Base-by-base conservation (phyloP, 176 grass and related monocot genomes). In the Olyra latifolia region DNA sequence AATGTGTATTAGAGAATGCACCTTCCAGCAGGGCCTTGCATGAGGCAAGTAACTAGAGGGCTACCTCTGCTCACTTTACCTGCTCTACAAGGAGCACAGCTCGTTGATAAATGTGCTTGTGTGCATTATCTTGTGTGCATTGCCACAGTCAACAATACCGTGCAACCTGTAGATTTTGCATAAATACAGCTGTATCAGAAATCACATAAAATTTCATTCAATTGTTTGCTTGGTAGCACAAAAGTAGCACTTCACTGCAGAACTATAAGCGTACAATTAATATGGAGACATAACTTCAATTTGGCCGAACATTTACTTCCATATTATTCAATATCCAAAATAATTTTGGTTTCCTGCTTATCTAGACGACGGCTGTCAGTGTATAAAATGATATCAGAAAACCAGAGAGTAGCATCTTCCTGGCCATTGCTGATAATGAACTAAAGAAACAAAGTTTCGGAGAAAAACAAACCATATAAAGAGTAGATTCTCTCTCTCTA, bases 71-170 rank as follows among this genome's bases (percentile, higher is more conserved):
- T 98, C 58, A 92, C 92, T 91, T 88, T 94, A 95, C 95, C 74
- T 98, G 92, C 59, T 98, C 92, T 32, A 98, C 92, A 44, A 94
- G 75, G 62, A 92, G 90, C 95, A 95, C 95, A 77, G 86, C 90
- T 78, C 85, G 86, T 66, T 93, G 77, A 73, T 90, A 87, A 75
- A 98, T 91, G 65, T 88, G 90, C 45, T 72, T 93, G 70, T 95
- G 90, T 20, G 90, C 75, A 52, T 91, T 85, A n/a, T n/a, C n/a
- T n/a, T n/a, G n/a, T n/a, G n/a, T n/a, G n/a, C n/a, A n/a, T n/a
- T n/a, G 66, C 95, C 95, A 50, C 95, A 98, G 58, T 98, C 92
- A 80, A 94, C 88, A 85, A 98, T 95, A 68, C 90, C 95, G 76
- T 84, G 80, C 27, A 94, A 83, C 84, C 92, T 93, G 74, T 44